Conservation (phyloP, 768 basidiomycete species). For the Kwoniella sp. region DNA sequence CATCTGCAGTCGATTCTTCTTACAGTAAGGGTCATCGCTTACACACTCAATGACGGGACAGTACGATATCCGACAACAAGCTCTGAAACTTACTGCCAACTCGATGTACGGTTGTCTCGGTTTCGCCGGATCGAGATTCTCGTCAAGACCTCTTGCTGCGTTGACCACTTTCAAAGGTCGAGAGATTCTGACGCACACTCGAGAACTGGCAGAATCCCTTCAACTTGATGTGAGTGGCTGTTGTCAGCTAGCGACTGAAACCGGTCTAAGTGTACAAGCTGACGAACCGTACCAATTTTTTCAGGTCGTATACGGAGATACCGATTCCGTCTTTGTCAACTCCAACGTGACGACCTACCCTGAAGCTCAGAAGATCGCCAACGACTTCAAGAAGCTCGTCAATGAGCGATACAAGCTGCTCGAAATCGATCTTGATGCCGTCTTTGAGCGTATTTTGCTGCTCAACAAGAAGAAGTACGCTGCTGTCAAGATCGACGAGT, state of each 20-base stretch:
- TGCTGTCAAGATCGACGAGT: slow-evolving; percentile 89
- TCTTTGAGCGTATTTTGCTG: slow-evolving; percentile 88
- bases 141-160: slow-evolving; percentile 93
- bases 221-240: slow-evolving; percentile 75
- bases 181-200: slow-evolving; percentile 91
- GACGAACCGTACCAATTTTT: slow-evolving; percentile 1
- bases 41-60: slow-evolving; percentile 53
- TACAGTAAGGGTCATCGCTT: too few species aligned
- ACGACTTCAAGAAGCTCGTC: slow-evolving; percentile 90
- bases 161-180: slow-evolving; percentile 97
- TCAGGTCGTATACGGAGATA: slow-evolving; percentile 98
- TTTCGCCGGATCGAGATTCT: slow-evolving; percentile 95
- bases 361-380: slow-evolving; percentile 87
- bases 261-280: slow-evolving; percentile 7
- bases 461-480: slow-evolving; percentile 99
- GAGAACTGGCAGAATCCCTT: slow-evolving; percentile 86
- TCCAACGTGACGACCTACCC: slow-evolving; percentile 85
- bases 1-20: too few species aligned
- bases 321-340: slow-evolving; percentile 98
- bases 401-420: slow-evolving; percentile 93
- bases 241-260: not conserved
- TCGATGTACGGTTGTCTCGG: slow-evolving; percentile 99
- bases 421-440: slow-evolving; percentile 92
- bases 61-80: slow-evolving; percentile 97
- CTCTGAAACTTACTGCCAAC: slow-evolving; percentile 96